Percentiles rank a stretch among this genome's conserved stretches.
phyloP scores from a whole-genome alignment of 2,329 filamentous ascomycete genomes.

The Botrytis byssoidea region DNA sequence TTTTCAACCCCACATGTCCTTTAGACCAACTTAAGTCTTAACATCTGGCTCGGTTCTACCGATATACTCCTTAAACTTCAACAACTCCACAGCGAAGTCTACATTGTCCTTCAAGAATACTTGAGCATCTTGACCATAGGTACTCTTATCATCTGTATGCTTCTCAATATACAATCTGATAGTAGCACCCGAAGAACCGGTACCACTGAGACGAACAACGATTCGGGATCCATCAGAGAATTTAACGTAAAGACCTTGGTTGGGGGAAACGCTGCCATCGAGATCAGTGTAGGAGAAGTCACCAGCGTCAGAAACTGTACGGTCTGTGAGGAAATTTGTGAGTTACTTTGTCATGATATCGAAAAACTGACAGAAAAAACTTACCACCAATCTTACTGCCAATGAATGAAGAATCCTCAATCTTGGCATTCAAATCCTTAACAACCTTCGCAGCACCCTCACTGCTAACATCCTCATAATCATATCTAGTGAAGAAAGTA shows the following conservation, averaged over 20 bases:
- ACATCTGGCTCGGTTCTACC: conserved; percentile 93
- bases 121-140: conserved; percentile 80
- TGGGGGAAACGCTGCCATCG: conserved; percentile 92
- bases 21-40: conserved; percentile 67
- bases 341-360: conserved; percentile 18
- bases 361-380: conserved; percentile 26
- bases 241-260: conserved; percentile 92
- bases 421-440: conserved; percentile 73
- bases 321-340: conserved; percentile 45
- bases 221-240: conserved; percentile 95
- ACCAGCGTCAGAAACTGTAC: conserved; percentile 83
- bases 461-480: conserved; percentile 93
- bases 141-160: conserved; percentile 78
- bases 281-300: conserved; percentile 99
- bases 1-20: background rate
- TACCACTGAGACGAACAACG: conserved; percentile 91
- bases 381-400: conserved; percentile 75
- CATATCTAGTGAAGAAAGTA: conserved; percentile 98
- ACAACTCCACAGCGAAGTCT: conserved; percentile 74
- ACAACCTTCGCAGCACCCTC: conserved; percentile 91
- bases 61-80: conserved; percentile 92
- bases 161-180: conserved; percentile 98
- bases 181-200: conserved; percentile 90
- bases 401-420: conserved; percentile 71
- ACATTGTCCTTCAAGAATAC: conserved; percentile 92